Evolutionary conservation across 345 rosid species (phyloP).

Genomic region (Hibiscus mutabilis): DNA sequence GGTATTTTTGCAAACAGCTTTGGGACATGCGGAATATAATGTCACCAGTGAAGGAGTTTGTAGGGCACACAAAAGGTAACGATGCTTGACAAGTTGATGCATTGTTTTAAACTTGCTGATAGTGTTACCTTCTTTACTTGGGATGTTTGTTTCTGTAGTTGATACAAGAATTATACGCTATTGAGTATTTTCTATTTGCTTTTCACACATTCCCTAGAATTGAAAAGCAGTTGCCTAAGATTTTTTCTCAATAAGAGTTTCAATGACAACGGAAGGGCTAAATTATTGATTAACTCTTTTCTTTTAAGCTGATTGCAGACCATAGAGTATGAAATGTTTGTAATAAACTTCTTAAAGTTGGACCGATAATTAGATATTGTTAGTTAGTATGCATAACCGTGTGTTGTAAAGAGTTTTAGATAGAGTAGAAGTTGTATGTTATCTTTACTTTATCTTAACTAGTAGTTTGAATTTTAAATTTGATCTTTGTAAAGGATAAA

Average conservation of each 20-base stretch:
- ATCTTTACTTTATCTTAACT: no score
- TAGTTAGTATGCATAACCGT: no score
- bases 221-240: not conserved
- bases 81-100: constrained; percentile 7
- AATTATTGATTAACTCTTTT: not conserved
- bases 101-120: not conserved
- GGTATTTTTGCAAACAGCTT: constrained; percentile 53
- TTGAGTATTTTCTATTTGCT: not conserved
- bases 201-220: not conserved
- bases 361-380: not conserved
- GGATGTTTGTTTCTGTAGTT: not conserved
- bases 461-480: no score
- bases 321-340: not conserved
- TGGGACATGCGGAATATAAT: constrained; percentile 97
- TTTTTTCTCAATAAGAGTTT: not conserved
- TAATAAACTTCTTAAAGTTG: not conserved
- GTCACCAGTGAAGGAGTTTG: constrained; percentile 85
- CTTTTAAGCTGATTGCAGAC: not conserved
- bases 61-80: constrained; percentile 87
- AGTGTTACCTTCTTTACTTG: not conserved
- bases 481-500: no score
- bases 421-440: no score
- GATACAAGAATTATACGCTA: not conserved
- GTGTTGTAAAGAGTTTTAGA: no score
- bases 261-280: not conserved